Evolutionary conservation across 208 protist species (phyloP), one percentile per base, ranked within the genome.

Genomic region (Acanthamoeba culbertsoni): DNA sequence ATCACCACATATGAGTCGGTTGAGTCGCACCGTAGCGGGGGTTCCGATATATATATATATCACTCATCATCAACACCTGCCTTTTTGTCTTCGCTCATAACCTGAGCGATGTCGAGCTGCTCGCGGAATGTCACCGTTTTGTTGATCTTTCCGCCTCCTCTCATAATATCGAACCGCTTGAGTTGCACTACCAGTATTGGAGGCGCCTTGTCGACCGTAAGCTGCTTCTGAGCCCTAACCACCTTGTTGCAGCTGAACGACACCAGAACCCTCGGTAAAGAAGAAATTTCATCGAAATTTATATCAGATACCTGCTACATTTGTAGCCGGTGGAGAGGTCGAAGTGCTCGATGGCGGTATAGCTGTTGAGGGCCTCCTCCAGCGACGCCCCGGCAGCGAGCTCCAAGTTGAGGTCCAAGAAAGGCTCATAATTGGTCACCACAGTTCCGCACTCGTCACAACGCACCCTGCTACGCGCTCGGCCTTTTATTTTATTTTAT

Each of bases 131-230:
- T 57, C 31, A 94, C 92, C 16, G 92, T 75, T 45, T 91, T 88
- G 33, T 94, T 94, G 68, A 94, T 75, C 53, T 94, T 94, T 0
- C 62, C 79, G 37, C 92, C 92, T 33, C 92, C 92, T 23, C 59
- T 53, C 92, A 94, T 94, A 4, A 94, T n/a, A 35, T 94, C 92
- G 77, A 94, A 94, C 28, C 92, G 55, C 77, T 94, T 94, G 48
- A 94, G 77, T 37, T 88, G 79, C 26, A 94, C 31, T 40, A 88
- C 28, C 2, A 94, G 77, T 0, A 94, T 48, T 26, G 46, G 46
- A 20, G 92, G 92, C 46, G 92, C 68, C n/a, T 48, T 35, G 31
- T 94, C 79, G n/a, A 94, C 59, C 10, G 71, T 94, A 71, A 94
- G 35, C 53, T 94, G 92, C 48, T 94, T 94, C 55, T 94, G 92